These are phyloP conservation scores for Arctium minus DNA, from an alignment of 129 eudicot species.

Conservation along the genomic window DNA sequence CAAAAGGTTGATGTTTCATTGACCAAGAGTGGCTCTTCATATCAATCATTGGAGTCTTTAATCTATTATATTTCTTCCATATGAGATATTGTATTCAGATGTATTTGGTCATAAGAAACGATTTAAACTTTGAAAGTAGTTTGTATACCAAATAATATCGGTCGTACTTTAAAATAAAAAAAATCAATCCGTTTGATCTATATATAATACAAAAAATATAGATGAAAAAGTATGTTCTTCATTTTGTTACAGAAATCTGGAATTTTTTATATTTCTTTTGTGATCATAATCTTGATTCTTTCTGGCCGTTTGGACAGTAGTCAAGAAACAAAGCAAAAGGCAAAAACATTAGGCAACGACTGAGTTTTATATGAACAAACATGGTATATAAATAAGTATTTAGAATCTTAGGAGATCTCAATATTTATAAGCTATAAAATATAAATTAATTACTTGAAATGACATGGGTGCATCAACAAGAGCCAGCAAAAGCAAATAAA, in stretches of 20 bases:
- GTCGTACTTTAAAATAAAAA: too few species aligned
- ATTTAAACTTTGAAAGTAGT: too few species aligned
- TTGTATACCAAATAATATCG: too few species aligned
- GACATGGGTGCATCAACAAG: neutral
- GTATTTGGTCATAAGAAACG: too few species aligned
- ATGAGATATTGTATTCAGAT: neutral
- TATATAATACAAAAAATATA: too few species aligned
- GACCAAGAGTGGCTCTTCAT: constrained; percentile 33
- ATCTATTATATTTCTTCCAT: constrained; percentile 27
- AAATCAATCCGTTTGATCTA: too few species aligned
- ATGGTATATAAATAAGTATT: neutral
- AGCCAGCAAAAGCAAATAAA: neutral
- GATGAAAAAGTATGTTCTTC: too few species aligned
- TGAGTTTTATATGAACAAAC: neutral
- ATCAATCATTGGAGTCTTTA: constrained; percentile 29
- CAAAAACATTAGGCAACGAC: neutral
- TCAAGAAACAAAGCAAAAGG: neutral
- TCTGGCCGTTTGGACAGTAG: neutral
- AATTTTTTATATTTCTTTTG: too few species aligned
- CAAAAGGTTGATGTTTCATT: constrained; percentile 28
- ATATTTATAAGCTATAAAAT: neutral
- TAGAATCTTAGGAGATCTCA: neutral
- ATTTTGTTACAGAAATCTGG: too few species aligned
- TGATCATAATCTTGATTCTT: neutral
- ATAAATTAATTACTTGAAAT: too few species aligned